Conservation (phyloP, 1,284 basidiomycete genomes). For the Clitocybe nebularis region DNA sequence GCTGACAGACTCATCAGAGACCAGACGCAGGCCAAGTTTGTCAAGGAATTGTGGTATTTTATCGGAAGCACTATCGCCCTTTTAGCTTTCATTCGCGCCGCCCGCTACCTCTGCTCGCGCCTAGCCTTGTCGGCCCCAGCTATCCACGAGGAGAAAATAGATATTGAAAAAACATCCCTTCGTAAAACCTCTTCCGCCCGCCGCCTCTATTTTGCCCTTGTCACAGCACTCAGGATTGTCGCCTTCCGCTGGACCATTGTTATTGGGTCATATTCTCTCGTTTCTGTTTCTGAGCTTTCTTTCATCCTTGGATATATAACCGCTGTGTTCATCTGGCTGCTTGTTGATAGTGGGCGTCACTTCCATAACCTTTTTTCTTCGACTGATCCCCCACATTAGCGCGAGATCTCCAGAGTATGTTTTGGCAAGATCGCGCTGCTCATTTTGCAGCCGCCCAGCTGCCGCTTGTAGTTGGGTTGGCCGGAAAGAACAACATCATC, state of each 20-base stretch:
- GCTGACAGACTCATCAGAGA: constrained; percentile 23
- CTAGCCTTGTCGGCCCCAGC: constrained; percentile 11
- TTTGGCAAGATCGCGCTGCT: constrained; percentile 29
- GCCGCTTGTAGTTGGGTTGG: constrained; percentile 27
- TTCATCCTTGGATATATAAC: constrained; percentile 42
- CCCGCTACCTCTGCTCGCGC: constrained; percentile 19
- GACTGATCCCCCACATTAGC: constrained; percentile 16
- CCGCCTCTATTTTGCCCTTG: constrained; percentile 29
- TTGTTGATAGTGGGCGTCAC: constrained; percentile 38
- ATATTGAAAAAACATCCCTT: background rate
- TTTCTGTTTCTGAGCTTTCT: constrained; percentile 36
- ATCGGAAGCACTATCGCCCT: constrained; percentile 35
- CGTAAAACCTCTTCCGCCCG: constrained; percentile 26
- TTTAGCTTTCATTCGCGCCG: constrained; percentile 31
- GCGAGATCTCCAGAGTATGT: constrained; percentile 23
- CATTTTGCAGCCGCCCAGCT: constrained; percentile 29
- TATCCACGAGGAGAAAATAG: constrained; percentile 9
- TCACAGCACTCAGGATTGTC: constrained; percentile 36
- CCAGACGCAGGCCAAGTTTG: constrained; percentile 22
- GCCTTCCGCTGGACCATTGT: constrained; percentile 40
- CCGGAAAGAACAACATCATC: constrained; percentile 31
- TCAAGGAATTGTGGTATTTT: constrained; percentile 29
- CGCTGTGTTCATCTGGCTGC: constrained; percentile 35
- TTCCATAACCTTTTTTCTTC: background rate
- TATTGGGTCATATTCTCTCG: constrained; percentile 31